Base-by-base conservation (phyloP, 2,329 filamentous ascomycete genomes). In the Xylariaceae sp. region DNA sequence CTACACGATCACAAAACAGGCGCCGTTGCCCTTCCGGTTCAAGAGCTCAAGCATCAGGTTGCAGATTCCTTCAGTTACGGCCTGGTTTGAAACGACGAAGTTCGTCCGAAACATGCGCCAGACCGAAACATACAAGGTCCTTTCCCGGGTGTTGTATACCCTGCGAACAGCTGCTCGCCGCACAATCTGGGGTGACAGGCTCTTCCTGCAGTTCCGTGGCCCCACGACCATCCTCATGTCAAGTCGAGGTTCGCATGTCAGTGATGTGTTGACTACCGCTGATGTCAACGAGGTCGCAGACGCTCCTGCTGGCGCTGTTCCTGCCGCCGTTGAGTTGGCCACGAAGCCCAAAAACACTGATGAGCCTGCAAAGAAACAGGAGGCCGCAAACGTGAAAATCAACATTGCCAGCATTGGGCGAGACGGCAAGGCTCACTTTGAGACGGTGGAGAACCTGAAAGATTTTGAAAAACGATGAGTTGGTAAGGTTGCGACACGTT, bases 221-320 rank as follows among this genome's bases (percentile, higher is more conserved):
- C 94, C 94, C 1, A 84, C 84, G 4, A 97, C 89, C 1, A 83
- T 99, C 53, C 80, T 97, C 49, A 79, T 99, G 68, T 95, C 96
- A 64, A 95, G 91, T 55, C 85, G 93, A n/a, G 92, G 87, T 11
- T 84, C 90, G 18, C 82, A 88, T 13, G 77, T 96, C 49, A 86
- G 84, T 56, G 93, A 99, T 65, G 83, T 89, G 2, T 78, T 99
- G 65, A 90, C 87, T 3, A 80, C 82, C 34, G 83, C 87, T 53
- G 88, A 99, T 65, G 84, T 97, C 58, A 92, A 96, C 66, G 94
- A 97, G 75, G 89, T 97, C 62, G 93, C 93, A 0, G 88, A 92
- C 70, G 80, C 86, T 4, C 88, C 92, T 37, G 84, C 90, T 0
- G 93, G 92, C 0, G 80, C 82, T 1, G 81, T 89, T 0, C 78